These are phyloP conservation scores for Pseudocercospora cruenta DNA, from an alignment of 2,329 filamentous ascomycete species.

Conservation along the genomic window DNA sequence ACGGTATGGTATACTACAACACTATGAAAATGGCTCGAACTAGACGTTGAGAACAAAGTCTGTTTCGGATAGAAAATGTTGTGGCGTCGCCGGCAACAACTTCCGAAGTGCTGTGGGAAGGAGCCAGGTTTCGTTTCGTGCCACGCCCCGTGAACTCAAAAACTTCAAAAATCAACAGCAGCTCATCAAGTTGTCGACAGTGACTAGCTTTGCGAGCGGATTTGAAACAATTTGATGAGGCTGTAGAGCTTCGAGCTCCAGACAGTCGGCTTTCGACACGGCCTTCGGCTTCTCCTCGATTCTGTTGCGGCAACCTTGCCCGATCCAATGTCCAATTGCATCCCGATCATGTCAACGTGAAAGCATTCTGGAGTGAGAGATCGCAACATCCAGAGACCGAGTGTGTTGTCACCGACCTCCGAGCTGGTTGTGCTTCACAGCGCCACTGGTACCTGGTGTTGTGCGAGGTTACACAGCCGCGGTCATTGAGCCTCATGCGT, in stretches of 20 bases:
- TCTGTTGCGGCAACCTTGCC: not conserved
- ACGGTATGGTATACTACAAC: no score
- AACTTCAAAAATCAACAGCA: not conserved
- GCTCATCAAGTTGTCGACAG: not conserved
- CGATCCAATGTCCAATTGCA: not conserved
- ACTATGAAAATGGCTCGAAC: not conserved
- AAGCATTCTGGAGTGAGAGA: no score
- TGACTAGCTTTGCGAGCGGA: no score
- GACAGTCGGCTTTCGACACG: not conserved
- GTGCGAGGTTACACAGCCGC: not conserved
- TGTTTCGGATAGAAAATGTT: not conserved
- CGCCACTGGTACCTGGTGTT: not conserved
- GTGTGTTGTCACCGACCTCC: not conserved
- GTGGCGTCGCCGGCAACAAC: not conserved
- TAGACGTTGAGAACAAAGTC: not conserved
- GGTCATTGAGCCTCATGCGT: not conserved
- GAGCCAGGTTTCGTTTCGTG: not conserved
- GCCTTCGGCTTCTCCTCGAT: not conserved
- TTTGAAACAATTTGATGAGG: no score
- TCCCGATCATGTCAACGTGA: no score
- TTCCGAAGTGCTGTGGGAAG: not conserved
- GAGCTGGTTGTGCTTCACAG: no score
- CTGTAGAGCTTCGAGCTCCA: no score
- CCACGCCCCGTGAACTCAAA: not conserved
- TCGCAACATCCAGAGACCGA: no score